Evolutionary conservation across 2,329 filamentous ascomycete species (phyloP).

Genomic region (Lecanoromycetidae sp.): DNA sequence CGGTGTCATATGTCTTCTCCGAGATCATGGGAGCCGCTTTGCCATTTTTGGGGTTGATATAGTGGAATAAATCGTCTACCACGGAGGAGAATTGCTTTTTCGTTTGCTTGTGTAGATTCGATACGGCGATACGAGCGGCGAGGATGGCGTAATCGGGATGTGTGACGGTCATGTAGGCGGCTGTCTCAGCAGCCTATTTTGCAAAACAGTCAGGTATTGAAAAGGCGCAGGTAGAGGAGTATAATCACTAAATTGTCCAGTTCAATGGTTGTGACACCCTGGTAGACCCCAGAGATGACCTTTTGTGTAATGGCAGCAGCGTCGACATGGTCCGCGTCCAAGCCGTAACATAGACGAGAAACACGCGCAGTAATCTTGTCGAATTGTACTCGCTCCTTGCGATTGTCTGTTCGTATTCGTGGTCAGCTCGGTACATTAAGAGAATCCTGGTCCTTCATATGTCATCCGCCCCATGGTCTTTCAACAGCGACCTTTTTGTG

Average conservation of each 20-base stretch:
- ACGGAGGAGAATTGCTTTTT: conserved; percentile 99
- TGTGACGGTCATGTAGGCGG: conserved; percentile 98
- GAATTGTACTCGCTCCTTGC: conserved; percentile 99
- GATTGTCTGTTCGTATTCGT: conserved; percentile 58
- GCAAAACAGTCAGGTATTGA: conserved; percentile 1
- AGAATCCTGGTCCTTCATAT: neutral
- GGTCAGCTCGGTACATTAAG: neutral
- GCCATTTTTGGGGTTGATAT: conserved; percentile 86
- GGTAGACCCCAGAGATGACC: conserved; percentile 98
- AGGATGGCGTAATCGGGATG: conserved; percentile 98
- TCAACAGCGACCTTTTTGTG: neutral
- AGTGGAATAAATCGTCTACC: conserved; percentile 84
- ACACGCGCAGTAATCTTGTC: conserved; percentile 99
- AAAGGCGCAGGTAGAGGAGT: neutral
- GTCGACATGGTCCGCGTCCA: conserved; percentile 91
- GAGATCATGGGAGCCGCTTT: conserved; percentile 88
- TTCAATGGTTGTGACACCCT: conserved; percentile 92
- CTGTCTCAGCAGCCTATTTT: conserved; percentile 83
- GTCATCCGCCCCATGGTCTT: too few relatives aligned
- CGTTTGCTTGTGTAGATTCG: conserved; percentile 99
- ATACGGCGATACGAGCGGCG: conserved; percentile 94
- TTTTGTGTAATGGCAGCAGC: conserved; percentile 97
- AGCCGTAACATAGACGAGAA: conserved; percentile 91
- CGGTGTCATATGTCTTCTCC: conserved; percentile 73
- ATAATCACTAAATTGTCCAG: conserved; percentile 82